phyloP scores from a whole-genome alignment of 208 protist genomes.

The Angomonas desouzai region DNA sequence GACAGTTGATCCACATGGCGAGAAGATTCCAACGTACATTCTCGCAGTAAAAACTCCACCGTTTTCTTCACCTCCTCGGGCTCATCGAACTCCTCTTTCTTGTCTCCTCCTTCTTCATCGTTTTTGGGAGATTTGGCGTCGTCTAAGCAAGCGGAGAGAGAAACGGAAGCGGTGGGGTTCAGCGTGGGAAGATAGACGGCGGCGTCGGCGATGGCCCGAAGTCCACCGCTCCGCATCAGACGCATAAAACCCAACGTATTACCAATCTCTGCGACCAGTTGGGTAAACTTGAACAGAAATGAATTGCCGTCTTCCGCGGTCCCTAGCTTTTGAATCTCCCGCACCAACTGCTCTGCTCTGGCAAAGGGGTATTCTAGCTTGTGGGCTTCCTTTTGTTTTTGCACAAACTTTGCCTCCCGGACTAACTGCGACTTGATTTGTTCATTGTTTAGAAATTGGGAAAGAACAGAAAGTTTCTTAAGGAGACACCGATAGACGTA shows the following conservation, averaged over 20 bases:
- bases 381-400: constrained; percentile 52
- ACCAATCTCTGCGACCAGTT: constrained; percentile 97
- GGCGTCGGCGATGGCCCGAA: constrained; percentile 85
- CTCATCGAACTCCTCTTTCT: background rate
- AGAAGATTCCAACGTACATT: constrained; percentile 37
- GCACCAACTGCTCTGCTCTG: constrained; percentile 88
- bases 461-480: constrained; percentile 93
- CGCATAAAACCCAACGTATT: constrained; percentile 98
- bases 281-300: constrained; percentile 93
- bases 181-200: constrained; percentile 88
- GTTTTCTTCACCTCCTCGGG: constrained; percentile 10
- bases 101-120: too few relatives aligned
- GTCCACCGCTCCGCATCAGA: constrained; percentile 89
- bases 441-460: constrained; percentile 97
- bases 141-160: background rate
- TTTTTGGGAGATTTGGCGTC: too few relatives aligned
- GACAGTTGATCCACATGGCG: constrained; percentile 76
- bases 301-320: constrained; percentile 63
- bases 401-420: constrained; percentile 65
- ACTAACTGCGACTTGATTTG: constrained; percentile 92
- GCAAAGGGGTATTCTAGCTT: constrained; percentile 82
- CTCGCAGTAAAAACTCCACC: constrained; percentile 23
- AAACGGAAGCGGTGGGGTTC: constrained; percentile 12
- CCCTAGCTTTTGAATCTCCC: constrained; percentile 92
- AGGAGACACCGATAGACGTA: constrained; percentile 95